phyloP scores from a whole-genome alignment of 1,139 yeast species.

The Candida sp. region DNA sequence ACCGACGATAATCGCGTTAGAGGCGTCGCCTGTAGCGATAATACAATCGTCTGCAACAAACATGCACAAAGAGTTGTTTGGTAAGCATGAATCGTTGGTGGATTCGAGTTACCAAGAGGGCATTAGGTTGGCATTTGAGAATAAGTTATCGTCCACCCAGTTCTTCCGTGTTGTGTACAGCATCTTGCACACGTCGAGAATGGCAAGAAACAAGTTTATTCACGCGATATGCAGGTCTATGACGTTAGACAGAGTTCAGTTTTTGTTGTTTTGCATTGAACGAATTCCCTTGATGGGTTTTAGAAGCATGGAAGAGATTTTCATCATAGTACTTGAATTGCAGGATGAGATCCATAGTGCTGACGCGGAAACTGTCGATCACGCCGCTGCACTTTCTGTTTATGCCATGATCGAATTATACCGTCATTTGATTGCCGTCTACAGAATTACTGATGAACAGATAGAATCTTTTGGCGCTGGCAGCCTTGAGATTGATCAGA shows the following conservation, averaged over 20 bases:
- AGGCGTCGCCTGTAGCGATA: constrained; percentile 52
- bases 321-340: constrained; percentile 18
- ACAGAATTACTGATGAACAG: constrained; percentile 22
- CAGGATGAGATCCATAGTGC: constrained; percentile 25
- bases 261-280: constrained; percentile 9
- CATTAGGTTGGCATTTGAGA: constrained; percentile 55
- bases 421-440: constrained; percentile 22
- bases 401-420: constrained; percentile 24
- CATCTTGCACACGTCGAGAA: constrained; percentile 37
- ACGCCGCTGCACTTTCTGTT: constrained; percentile 4
- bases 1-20: constrained; percentile 72
- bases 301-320: constrained; percentile 43
- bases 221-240: constrained; percentile 30
- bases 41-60: constrained; percentile 53
- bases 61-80: constrained; percentile 59
- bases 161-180: constrained; percentile 39
- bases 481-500: constrained; percentile 11
- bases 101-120: constrained; percentile 72
- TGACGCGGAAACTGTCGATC: constrained; percentile 38
- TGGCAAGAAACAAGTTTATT: constrained; percentile 52
- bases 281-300: constrained; percentile 39
- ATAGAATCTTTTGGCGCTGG: constrained; percentile 11
- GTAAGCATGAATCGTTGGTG: constrained; percentile 71
- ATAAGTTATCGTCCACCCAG: constrained; percentile 30
- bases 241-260: constrained; percentile 15